Percentiles rank a stretch among this genome's conserved stretches.
These are phyloP conservation scores for Cercophora scortea DNA, from an alignment of 495 filamentous ascomycete species.

Conservation along the genomic window DNA sequence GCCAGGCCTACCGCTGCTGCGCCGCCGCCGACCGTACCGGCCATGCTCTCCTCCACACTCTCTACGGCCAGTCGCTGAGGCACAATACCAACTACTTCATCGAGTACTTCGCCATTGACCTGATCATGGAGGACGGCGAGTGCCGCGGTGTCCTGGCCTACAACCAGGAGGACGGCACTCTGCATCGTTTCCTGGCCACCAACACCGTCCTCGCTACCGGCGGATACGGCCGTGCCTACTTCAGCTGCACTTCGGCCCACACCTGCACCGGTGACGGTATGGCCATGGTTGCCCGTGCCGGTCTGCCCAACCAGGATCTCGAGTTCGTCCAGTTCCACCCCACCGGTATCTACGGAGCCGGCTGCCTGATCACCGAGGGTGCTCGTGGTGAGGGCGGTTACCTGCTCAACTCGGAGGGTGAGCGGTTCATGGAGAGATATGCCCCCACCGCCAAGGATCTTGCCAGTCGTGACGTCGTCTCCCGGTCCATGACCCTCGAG, in stretches of 20 bases:
- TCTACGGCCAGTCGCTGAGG: conserved; percentile 93
- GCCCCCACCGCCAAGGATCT: conserved; percentile 96
- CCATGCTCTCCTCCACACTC: conserved; percentile 91
- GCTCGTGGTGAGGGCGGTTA: conserved; percentile 98
- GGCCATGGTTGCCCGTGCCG: conserved; percentile 97
- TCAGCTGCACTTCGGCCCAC: conserved; percentile 94
- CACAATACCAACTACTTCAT: conserved; percentile 99
- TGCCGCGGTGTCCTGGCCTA: conserved; percentile 95
- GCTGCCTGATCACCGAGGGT: conserved; percentile 96
- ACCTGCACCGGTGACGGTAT: conserved; percentile 98
- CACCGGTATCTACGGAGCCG: conserved; percentile 97
- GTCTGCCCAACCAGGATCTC: conserved; percentile 96
- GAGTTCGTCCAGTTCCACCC: conserved; percentile 99
- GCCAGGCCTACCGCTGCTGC: conserved; percentile 93
- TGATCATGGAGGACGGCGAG: conserved; percentile 93
- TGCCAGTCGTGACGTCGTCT: conserved; percentile 86
- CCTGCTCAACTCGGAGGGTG: conserved; percentile 90
- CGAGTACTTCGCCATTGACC: conserved; percentile 92
- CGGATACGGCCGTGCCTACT: conserved; percentile 95
- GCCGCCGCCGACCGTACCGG: conserved; percentile 93
- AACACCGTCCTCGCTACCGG: conserved; percentile 95
- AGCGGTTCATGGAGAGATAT: conserved; percentile 99
- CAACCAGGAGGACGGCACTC: conserved; percentile 96
- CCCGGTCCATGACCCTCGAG: conserved; percentile 94
- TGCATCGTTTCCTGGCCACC: conserved; percentile 91